These are phyloP conservation scores for Oryza officinalis DNA, from an alignment of 176 grass and related monocot species.

Conservation along the genomic window DNA sequence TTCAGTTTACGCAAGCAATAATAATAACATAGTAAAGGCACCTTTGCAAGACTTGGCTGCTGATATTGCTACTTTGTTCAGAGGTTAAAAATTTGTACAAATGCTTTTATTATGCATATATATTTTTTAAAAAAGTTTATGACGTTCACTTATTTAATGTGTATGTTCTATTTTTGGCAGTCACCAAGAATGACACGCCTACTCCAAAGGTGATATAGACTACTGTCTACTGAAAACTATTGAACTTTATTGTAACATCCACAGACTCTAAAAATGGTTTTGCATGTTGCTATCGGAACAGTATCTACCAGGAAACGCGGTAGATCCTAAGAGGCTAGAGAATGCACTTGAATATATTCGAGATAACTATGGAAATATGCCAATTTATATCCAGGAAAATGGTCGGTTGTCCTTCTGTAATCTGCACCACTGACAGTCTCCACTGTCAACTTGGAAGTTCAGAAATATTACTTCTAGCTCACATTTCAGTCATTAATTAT, in stretches of 20 bases:
- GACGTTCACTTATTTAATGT: background rate
- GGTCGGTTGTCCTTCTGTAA: background rate
- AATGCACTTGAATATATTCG: constrained; percentile 44
- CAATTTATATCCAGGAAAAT: constrained; percentile 57
- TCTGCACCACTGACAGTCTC: background rate
- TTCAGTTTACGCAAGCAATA: constrained; percentile 39
- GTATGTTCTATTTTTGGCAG: background rate
- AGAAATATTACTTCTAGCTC: background rate
- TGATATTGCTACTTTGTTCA: background rate
- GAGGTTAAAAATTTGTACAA: background rate
- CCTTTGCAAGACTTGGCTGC: constrained; percentile 22
- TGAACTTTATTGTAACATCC: background rate
- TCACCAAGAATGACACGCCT: background rate
- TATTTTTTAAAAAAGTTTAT: background rate
- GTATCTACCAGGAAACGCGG: background rate
- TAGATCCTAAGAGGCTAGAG: constrained; percentile 39
- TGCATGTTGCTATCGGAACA: constrained; percentile 4
- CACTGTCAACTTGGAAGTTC: background rate
- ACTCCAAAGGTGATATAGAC: background rate
- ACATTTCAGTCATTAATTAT: background rate
- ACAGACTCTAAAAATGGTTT: background rate
- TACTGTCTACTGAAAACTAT: background rate
- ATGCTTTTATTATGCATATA: background rate
- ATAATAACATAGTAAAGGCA: background rate
- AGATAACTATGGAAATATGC: constrained; percentile 43